Evolutionary conservation across 441 rosid species (phyloP), one percentile per base, ranked within the genome.

Genomic region (Iberis amara): DNA sequence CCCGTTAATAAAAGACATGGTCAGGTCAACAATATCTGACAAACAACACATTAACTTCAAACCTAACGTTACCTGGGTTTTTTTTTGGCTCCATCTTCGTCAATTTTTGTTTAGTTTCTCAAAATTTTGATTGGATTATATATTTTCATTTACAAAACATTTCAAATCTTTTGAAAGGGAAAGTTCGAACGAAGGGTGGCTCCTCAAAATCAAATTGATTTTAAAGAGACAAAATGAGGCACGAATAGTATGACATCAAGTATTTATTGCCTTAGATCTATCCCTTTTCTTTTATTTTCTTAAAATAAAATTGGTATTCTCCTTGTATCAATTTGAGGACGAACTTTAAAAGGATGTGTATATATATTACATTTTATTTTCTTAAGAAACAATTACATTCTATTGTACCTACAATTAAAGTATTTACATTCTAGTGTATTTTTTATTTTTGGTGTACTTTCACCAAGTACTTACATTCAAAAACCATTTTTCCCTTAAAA

Each of bases 11-110:
- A 62, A 57, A 58, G 60, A 63, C 61, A 62, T 68, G 64, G 68
- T 52, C 68, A 63, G 61, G 56, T 64, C 63, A 63, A 47, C 49
- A 31, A 47, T 45, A 58, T 63, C 65, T 63, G 57, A 57, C 73
- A 68, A 21, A 47, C 48, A 62, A 68, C 54, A 63, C 64, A 68
- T 63, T 68, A 31, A 68, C 69, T 64, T 59, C 65, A 68, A 66
- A 71, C 80, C 83, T 70, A 78, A 75, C 83, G 47, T 46, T 57
- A 59, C 53, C 59, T 68, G 64, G 21, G 26, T 56, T 67, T 42
- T 55, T 51, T 50, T 55, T 61, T 61, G 67, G 68, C 54, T 68
- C 68, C 36, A 56, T 68, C 55, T 44, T 61, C 63, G 31, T 68
- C 61, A 61, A 49, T 50, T 61, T 47, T 42, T 18, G 3, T 41